phyloP scores from a whole-genome alignment of 768 basidiomycete species.

The Dioszegia aurantiaca region DNA sequence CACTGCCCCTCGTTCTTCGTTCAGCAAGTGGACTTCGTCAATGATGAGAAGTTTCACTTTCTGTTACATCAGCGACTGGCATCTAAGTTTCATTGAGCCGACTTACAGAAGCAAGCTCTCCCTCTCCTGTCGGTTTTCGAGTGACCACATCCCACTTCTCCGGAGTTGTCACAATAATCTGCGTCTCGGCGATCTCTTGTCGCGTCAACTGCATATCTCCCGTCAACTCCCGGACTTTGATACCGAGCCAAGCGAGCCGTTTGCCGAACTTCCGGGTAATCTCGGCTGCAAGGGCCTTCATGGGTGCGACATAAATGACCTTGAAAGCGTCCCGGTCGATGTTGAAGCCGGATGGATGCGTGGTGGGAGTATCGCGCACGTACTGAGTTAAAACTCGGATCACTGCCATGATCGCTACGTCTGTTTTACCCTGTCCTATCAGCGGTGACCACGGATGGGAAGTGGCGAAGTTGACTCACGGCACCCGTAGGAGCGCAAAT shows the following conservation, averaged over 20 bases:
- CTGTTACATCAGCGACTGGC: conserved; percentile 54
- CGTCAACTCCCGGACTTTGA: conserved; percentile 85
- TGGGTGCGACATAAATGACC: conserved; percentile 97
- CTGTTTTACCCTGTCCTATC: conserved; percentile 83
- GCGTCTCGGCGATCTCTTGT: conserved; percentile 87
- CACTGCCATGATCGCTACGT: conserved; percentile 91
- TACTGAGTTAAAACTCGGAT: conserved; percentile 82
- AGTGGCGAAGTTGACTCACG: conserved; percentile 56
- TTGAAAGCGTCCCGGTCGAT: conserved; percentile 78
- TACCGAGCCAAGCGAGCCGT: conserved; percentile 79
- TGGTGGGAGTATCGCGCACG: conserved; percentile 35
- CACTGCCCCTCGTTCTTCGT: conserved; percentile 96
- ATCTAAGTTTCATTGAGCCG: not conserved
- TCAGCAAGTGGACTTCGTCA: conserved; percentile 93
- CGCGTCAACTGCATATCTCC: conserved; percentile 98
- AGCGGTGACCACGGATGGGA: conserved; percentile 5
- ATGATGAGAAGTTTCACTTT: conserved; percentile 91
- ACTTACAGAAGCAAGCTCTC: conserved; percentile 85
- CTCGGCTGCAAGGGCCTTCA: conserved; percentile 96
- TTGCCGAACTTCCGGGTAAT: conserved; percentile 90
- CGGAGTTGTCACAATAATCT: conserved; percentile 96
- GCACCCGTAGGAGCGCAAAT: conserved; percentile 97
- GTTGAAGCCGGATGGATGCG: conserved; percentile 50
- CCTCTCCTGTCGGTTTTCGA: conserved; percentile 92
- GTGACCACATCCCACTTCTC: conserved; percentile 99